Conservation (phyloP, 768 basidiomycete genomes). For the Butyriboletus loyo region DNA sequence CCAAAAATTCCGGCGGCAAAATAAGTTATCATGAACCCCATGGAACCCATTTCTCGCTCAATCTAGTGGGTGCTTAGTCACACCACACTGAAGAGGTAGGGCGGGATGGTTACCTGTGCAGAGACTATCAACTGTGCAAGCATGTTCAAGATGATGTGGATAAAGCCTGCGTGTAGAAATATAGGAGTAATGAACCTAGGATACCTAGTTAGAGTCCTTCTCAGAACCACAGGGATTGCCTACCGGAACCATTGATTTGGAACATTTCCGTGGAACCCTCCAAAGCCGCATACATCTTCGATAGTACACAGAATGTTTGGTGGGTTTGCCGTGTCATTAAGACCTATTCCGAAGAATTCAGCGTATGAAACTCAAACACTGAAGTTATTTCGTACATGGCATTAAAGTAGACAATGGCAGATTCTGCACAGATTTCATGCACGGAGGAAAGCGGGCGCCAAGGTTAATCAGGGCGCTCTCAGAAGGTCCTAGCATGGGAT, state of each 20-base stretch:
- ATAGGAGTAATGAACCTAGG: slow-evolving; percentile 81
- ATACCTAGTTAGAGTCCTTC: slow-evolving; percentile 35
- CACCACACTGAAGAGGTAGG: neutral
- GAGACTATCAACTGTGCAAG: slow-evolving; percentile 79
- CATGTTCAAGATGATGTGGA: slow-evolving; percentile 92
- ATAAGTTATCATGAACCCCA: slow-evolving; percentile 82
- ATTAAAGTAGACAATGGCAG: slow-evolving; percentile 54
- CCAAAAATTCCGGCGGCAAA: slow-evolving; percentile 93
- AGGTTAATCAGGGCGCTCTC: slow-evolving; percentile 78
- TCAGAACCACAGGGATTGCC: slow-evolving; percentile 35
- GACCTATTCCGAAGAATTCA: slow-evolving; percentile 41
- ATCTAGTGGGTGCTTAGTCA: slow-evolving; percentile 45
- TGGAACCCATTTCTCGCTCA: slow-evolving; percentile 89
- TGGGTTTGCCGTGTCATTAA: slow-evolving; percentile 84
- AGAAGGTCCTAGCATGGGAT: slow-evolving; percentile 90
- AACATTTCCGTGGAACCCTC: slow-evolving; percentile 51
- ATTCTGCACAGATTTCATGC: slow-evolving; percentile 72
- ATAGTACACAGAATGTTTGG: slow-evolving; percentile 67
- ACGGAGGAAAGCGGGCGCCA: slow-evolving; percentile 91
- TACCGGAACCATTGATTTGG: slow-evolving; percentile 61
- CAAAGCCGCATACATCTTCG: slow-evolving; percentile 85
- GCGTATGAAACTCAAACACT: slow-evolving; percentile 2
- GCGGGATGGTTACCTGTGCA: slow-evolving; percentile 52
- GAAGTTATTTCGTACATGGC: slow-evolving; percentile 47
- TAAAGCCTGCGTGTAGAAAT: slow-evolving; percentile 92